Conservation (phyloP, 495 filamentous ascomycete species). For the Bacidia gigantensis region DNA sequence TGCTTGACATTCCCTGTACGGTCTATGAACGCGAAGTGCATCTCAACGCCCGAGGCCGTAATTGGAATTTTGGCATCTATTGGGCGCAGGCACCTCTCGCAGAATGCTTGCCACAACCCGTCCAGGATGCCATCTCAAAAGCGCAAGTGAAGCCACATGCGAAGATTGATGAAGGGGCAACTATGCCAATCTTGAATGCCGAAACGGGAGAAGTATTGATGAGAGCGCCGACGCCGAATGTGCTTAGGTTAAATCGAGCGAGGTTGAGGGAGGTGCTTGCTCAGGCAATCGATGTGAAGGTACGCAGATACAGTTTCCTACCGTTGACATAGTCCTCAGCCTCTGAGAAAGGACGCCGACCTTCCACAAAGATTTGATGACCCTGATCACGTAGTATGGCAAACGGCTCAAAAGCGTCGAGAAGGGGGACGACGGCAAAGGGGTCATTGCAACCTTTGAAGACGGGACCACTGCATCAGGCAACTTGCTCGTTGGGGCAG, state of each 20-base stretch:
- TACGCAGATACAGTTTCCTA: slow-evolving; percentile 11
- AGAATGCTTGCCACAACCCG: slow-evolving; percentile 25
- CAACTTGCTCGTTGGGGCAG: slow-evolving; percentile 28
- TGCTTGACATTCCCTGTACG: slow-evolving; percentile 34
- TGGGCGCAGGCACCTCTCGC: slow-evolving; percentile 35
- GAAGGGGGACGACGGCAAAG: slow-evolving; percentile 4
- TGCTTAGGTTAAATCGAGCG: slow-evolving; percentile 27
- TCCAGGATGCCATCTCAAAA: slow-evolving; percentile 24
- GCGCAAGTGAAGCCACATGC: slow-evolving; percentile 28
- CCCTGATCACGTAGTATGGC: slow-evolving; percentile 16
- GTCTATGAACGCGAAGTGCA: slow-evolving; percentile 34
- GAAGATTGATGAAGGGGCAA: slow-evolving; percentile 24
- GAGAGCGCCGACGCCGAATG: slow-evolving; percentile 23
- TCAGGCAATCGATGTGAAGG: slow-evolving; percentile 29
- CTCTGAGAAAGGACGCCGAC: neutral
- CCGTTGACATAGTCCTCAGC: neutral
- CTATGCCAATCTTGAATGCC: slow-evolving; percentile 31
- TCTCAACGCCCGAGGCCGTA: slow-evolving; percentile 29
- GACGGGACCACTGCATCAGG: slow-evolving; percentile 27
- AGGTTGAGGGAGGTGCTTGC: slow-evolving; percentile 1
- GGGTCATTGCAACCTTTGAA: slow-evolving; percentile 25
- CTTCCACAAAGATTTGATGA: neutral
- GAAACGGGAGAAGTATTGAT: slow-evolving; percentile 33
- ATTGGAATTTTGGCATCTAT: slow-evolving; percentile 45
- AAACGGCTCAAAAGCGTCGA: slow-evolving; percentile 17